These are phyloP conservation scores for Solanum verrucosum DNA, from an alignment of 257 asterid genomes.

Conservation along the genomic window DNA sequence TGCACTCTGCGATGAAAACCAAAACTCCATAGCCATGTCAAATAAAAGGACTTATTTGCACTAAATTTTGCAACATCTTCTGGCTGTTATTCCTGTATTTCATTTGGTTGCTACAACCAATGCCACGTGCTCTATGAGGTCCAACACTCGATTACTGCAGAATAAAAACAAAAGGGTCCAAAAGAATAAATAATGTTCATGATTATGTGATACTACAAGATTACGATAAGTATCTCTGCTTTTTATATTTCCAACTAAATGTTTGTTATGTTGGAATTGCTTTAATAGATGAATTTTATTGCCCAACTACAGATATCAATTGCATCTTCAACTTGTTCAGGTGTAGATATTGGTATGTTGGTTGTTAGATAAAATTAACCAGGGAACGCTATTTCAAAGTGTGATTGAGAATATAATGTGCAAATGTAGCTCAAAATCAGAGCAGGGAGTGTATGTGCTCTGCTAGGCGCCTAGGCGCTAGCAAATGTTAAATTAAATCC, in stretches of 20 bases:
- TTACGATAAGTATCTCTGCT: neutral
- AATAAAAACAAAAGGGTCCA: neutral
- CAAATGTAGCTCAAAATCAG: neutral
- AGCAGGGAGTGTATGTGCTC: neutral
- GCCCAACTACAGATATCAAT: neutral
- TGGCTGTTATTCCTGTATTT: neutral
- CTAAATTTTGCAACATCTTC: neutral
- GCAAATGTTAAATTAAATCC: neutral
- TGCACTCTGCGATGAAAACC: neutral
- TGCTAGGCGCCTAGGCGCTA: neutral
- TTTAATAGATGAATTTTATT: no score
- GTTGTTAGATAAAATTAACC: neutral
- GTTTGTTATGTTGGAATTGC: neutral
- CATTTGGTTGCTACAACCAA: constrained; percentile 66
- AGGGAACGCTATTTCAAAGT: no score
- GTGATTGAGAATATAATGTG: neutral
- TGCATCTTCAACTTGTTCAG: neutral
- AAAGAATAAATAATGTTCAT: neutral
- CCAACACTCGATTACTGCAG: constrained; percentile 76
- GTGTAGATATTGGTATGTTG: neutral
- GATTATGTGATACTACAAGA: neutral
- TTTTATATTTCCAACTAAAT: neutral
- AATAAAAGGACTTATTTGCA: neutral
- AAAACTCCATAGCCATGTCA: neutral
- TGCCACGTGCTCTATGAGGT: constrained; percentile 87